Evolutionary conservation across 208 protist genomes (phyloP), one percentile per base, ranked within the genome.

Genomic region (Crithidia brevicula): DNA sequence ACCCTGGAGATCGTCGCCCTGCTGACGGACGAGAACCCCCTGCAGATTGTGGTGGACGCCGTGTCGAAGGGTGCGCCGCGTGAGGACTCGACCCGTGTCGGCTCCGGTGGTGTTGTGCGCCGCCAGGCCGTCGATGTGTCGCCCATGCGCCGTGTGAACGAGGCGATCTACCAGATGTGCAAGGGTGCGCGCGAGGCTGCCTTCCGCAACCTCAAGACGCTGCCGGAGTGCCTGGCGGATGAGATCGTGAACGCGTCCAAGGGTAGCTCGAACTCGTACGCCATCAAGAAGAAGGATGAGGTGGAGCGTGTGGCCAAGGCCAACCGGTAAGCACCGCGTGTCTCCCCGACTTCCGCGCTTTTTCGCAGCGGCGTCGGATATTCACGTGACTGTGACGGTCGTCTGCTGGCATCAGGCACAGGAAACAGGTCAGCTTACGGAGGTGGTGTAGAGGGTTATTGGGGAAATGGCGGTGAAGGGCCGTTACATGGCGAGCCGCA

Each of bases 251-350:
- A 99, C 82, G 98, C 98, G 68, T 91, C 98, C 61, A 99, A 99
- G 86, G 94, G 91, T 31, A 99, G 97, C 54, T 97, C 98, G 68
- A 99, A 99, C 90, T 99, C 95, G 22, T 99, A 98, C 77, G 98
- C 99, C 69, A 99, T 99, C 79, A 99, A 99, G 89, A 99, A 99
- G 98, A 99, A 99, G 94, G 98, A 99, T 91, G 98, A 99, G 91
- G 96, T 99, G 63, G 99, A 99, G 95, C 98, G 99, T 92, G 98
- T 99, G 63, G 98, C 99, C 85, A 99, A 99, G 95, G 97, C 98
- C 69, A 99, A 99, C 97, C 94, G 99, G 77, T 99, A 99, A 99
- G 68, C 47, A 25, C 16, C 30, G n/a, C 31, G 4, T 51, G 30
- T n/a, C 15, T n/a, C n/a, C n/a, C n/a, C n/a, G n/a, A n/a, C n/a